Evolutionary conservation across 352 stramenopile genomes (phyloP).

Genomic region (Phytophthora megakarya): DNA sequence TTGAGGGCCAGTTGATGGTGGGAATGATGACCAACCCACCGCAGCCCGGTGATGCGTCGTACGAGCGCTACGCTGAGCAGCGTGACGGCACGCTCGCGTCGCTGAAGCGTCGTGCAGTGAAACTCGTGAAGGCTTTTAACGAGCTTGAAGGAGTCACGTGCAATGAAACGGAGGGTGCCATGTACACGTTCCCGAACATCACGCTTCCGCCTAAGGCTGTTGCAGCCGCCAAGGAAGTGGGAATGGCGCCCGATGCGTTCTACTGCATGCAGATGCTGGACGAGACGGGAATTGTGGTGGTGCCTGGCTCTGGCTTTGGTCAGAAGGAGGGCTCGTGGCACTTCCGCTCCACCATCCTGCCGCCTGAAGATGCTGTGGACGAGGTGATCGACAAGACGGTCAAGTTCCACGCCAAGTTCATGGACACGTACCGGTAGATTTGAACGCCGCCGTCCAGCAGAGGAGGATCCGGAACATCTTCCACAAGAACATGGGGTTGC

Average conservation of each 20-base stretch:
- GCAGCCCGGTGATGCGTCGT: slow-evolving; percentile 88
- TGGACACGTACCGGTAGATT: slow-evolving; percentile 91
- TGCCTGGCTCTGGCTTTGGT: slow-evolving; percentile 97
- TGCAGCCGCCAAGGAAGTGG: slow-evolving; percentile 71
- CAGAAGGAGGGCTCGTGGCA: slow-evolving; percentile 97
- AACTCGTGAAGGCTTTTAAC: slow-evolving; percentile 95
- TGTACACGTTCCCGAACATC: slow-evolving; percentile 99
- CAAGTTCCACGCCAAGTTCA: slow-evolving; percentile 96
- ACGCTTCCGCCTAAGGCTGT: slow-evolving; percentile 90
- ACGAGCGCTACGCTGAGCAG: slow-evolving; percentile 92
- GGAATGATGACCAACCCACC: slow-evolving; percentile 98
- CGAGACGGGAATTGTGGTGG: slow-evolving; percentile 96
- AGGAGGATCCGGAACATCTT: too few species aligned
- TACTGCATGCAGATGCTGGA: slow-evolving; percentile 98
- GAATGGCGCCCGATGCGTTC: slow-evolving; percentile 93
- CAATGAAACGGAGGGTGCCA: slow-evolving; percentile 95
- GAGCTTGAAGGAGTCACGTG: slow-evolving; percentile 96
- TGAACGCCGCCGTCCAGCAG: too few species aligned
- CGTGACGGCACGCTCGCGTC: slow-evolving; percentile 91
- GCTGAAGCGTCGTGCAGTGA: slow-evolving; percentile 93
- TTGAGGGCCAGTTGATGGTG: slow-evolving; percentile 97
- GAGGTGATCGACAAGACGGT: slow-evolving; percentile 94
- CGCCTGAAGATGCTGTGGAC: slow-evolving; percentile 95
- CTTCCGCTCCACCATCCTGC: slow-evolving; percentile 99
- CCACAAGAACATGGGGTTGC: neutral